Base-by-base conservation (phyloP, 2,329 filamentous ascomycete genomes). In the Paecilomyces dactylethromorphus region DNA sequence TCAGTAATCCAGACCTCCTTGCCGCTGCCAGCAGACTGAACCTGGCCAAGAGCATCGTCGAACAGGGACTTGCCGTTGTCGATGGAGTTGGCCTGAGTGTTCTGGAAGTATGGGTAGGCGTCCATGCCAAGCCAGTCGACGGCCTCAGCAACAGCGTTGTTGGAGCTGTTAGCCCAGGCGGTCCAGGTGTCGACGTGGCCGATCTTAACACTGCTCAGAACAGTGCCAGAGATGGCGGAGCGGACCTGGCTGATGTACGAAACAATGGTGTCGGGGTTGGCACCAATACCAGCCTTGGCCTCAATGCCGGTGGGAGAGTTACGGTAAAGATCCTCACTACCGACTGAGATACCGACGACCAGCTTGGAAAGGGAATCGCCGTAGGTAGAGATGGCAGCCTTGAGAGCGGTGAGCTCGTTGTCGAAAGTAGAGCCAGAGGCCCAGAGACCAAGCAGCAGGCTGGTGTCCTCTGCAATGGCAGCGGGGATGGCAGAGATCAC, bases 121-220 rank as follows among this genome's bases (percentile, higher is more conserved):
- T 96, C 91, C 72, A 93, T 85, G 64, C 92, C 92, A 60, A 96
- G 74, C 82, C 86, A 96, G 79, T 96, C 91, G 62, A 82, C 77
- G 49, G 83, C 84, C 10, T 86, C 79, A 60, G 91, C 85, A 60
- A 95, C 85, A 50, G 81, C 84, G 54, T 76, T 75, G 82, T 93
- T 95, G 69, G 87, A 84, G 56, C 76, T 74, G 74, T 95, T 91
- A 71, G 85, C 85, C 81, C 86, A 92, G 56, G 84, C 85, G 35
- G 87, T 91, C 91, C 91, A 96, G 56, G 92, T 95, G 71, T 96
- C 92, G 71, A 96, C 91, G 75, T 96, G 92, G 56, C 91, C 91
- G 60, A 96, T 79, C 18, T 84, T 79, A 53, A 79, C 82, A 24
- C 76, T 75, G 39, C 63, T 66, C 52, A 81, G 76, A 54, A 77